Base-by-base conservation (phyloP, 345 rosid species). In the Euphorbia tirucalli region DNA sequence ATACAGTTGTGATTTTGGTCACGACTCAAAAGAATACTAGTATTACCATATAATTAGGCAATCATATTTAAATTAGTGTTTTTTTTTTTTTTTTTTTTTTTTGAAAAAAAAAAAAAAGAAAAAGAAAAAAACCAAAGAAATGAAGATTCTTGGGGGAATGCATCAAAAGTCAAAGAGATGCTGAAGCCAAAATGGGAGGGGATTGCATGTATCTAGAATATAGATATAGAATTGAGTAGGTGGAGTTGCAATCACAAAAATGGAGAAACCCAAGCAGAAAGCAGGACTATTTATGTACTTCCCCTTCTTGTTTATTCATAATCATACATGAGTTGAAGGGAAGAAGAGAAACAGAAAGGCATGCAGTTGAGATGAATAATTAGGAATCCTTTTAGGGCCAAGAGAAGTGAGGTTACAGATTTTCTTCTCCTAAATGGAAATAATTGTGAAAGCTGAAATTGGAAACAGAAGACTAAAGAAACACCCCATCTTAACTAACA, bases 391-490 rank as follows among this genome's bases (percentile, higher is more conserved):
- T 37, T 62, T 72, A 35, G 61, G 68, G 49, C 18, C 61, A 52
- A 62, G 69, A 71, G 74, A 22, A 35, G 57, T 49, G 27, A 28
- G 37, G 56, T 16, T 48, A 0, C 30, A 61, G 59, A 71, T 71
- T 71, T 59, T 31, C 31, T 35, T 46, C 13, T 18, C 14, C 24
- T 14, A 48, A 21, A 48, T 16, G 41, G 22, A n/a, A n/a, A 64
- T 31, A 54, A 30, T 28, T 71, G 37, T 19, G 13, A 46, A 41
- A 59, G 79, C 79, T 49, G 7, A 66, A 65, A 71, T 50, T 66
- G 54, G 79, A 76, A 76, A 65, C 4, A 5, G 15, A 41, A 57
- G 72, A 64, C 43, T 44, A 25, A 37, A 4, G 7, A 21, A 24
- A 63, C 44, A 39, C 15, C 37, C 21, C 54, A 22, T 32, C n/a